A percentile compares a stretch with the other conserved stretches of the same genome.
phyloP scores from a whole-genome alignment of 1,139 yeast genomes.

The Debaryomyces sp. region DNA sequence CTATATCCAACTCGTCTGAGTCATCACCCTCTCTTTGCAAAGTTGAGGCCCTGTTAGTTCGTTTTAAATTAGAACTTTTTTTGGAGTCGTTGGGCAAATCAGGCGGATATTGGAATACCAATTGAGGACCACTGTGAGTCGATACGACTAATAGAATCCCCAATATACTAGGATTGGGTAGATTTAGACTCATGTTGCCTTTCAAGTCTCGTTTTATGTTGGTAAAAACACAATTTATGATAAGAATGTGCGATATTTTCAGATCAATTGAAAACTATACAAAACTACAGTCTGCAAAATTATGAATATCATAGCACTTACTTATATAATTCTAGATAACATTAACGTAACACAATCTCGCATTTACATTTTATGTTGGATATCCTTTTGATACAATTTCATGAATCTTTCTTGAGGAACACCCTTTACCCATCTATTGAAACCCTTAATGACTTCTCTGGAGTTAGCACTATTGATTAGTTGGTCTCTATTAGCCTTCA shows the following conservation, averaged over 20 bases:
- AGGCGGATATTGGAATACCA: slow-evolving; percentile 84
- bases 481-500: slow-evolving; percentile 49
- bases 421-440: slow-evolving; percentile 71
- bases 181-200: slow-evolving; percentile 53
- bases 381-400: slow-evolving; percentile 54
- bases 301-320: background rate
- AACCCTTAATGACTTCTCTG: slow-evolving; percentile 68
- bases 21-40: slow-evolving; percentile 24
- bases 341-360: background rate
- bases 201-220: background rate
- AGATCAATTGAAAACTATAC: background rate
- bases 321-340: background rate
- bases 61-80: background rate
- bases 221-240: background rate
- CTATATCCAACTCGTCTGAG: slow-evolving; percentile 22
- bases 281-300: background rate
- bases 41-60: slow-evolving; percentile 14
- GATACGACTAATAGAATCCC: slow-evolving; percentile 82
- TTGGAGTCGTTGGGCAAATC: slow-evolving; percentile 21
- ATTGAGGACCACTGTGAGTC: slow-evolving; percentile 89
- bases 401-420: slow-evolving; percentile 72
- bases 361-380: slow-evolving; percentile 60
- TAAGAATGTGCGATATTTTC: background rate
- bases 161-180: slow-evolving; percentile 76
- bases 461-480: slow-evolving; percentile 57